Conservation (phyloP, 2,329 filamentous ascomycete genomes). For the Hysterium pulicare region DNA sequence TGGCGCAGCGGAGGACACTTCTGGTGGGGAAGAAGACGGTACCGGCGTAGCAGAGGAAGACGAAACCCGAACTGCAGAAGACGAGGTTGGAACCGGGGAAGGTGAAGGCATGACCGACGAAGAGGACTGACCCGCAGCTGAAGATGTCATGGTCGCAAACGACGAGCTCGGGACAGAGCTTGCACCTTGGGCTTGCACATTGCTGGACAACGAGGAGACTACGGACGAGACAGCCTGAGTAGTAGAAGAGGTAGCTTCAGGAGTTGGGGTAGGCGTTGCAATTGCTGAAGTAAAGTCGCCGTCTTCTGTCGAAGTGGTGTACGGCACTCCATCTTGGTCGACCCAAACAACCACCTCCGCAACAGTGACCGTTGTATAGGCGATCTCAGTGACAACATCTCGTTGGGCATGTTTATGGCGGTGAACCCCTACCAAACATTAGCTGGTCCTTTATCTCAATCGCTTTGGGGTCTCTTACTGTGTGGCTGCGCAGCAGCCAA, state of each 20-base stretch:
- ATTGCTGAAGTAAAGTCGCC: not conserved
- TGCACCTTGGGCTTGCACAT: too few species aligned
- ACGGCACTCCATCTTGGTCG: conserved; percentile 2
- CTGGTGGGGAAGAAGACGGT: conserved; percentile 9
- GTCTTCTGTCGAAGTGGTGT: not conserved
- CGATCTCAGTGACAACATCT: conserved; percentile 27
- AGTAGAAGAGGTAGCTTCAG: not conserved
- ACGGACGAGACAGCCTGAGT: too few species aligned
- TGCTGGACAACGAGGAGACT: too few species aligned
- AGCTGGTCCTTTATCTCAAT: conserved; percentile 6
- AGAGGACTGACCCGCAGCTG: too few species aligned
- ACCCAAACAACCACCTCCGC: conserved; percentile 4
- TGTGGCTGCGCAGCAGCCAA: conserved; percentile 44
- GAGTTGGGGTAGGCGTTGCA: not conserved
- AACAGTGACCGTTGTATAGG: conserved; percentile 10
- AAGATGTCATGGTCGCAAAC: too few species aligned
- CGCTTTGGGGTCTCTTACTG: conserved; percentile 15
- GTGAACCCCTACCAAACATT: conserved; percentile 5
- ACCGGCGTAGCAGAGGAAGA: conserved; percentile 3
- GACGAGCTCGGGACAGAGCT: too few species aligned
- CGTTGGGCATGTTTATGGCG: conserved; percentile 22
- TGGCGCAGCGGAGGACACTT: conserved; percentile 4
- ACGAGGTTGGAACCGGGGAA: conserved; percentile 1
- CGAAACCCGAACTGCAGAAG: conserved; percentile 2
- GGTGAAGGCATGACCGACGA: not conserved